These are phyloP conservation scores for Shiraia sp. DNA, from an alignment of 2,329 filamentous ascomycete species.

Conservation along the genomic window DNA sequence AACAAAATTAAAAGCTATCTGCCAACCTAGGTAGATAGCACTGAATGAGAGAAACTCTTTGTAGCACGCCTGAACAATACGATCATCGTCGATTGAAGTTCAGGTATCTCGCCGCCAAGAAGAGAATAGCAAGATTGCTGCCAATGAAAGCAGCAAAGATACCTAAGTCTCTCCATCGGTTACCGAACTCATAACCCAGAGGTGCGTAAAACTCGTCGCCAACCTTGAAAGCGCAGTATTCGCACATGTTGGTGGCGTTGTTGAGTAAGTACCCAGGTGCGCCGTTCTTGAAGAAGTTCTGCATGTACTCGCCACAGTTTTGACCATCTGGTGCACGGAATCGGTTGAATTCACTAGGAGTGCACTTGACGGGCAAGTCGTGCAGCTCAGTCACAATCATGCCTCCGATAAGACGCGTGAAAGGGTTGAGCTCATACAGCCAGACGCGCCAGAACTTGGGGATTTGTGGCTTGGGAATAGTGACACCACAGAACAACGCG, in stretches of 20 bases:
- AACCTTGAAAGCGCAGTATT: conserved; percentile 80
- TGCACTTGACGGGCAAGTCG: conserved; percentile 65
- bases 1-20: background rate
- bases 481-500: conserved; percentile 84
- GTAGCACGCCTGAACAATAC: background rate
- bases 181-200: conserved; percentile 66
- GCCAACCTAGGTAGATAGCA: background rate
- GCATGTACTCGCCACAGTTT: conserved; percentile 77
- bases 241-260: conserved; percentile 68
- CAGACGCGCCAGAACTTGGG: conserved; percentile 77
- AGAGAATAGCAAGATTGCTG: conserved; percentile 72
- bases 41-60: background rate
- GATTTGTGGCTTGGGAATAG: conserved; percentile 77
- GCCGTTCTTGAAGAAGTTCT: conserved; percentile 67
- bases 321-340: conserved; percentile 69
- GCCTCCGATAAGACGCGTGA: conserved; percentile 78
- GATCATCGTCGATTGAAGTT: conserved; percentile 50
- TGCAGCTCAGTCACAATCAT: conserved; percentile 81
- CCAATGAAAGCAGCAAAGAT: conserved; percentile 77
- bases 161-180: conserved; percentile 81
- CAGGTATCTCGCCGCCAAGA: conserved; percentile 57
- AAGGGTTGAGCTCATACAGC: conserved; percentile 82
- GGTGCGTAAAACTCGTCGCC: conserved; percentile 79
- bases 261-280: conserved; percentile 72
- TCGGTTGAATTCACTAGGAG: conserved; percentile 62